phyloP scores from a whole-genome alignment of 441 rosid genomes.

The Raphanus hybrid region DNA sequence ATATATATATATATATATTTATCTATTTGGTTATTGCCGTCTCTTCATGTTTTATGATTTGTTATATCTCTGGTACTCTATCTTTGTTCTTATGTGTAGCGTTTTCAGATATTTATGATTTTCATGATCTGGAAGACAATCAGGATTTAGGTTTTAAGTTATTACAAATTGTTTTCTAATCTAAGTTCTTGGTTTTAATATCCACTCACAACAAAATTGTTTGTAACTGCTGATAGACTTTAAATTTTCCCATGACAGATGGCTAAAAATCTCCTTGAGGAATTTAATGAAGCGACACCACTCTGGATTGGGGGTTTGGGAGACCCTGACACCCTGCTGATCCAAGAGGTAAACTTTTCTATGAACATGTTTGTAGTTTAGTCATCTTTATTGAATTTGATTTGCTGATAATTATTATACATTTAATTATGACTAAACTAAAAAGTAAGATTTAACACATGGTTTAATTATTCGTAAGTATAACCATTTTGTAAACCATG shows the following conservation, averaged over 20 bases:
- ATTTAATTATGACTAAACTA: no score
- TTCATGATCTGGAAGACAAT: background rate
- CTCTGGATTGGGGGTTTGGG: background rate
- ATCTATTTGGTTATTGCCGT: background rate
- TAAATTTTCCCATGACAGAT: background rate
- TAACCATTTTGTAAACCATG: no score
- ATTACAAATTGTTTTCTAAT: background rate
- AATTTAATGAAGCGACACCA: background rate
- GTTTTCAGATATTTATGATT: background rate
- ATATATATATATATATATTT: background rate
- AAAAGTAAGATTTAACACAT: no score
- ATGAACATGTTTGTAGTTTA: background rate
- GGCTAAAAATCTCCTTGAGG: background rate
- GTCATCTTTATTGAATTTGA: background rate
- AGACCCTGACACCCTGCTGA: background rate
- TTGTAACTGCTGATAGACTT: background rate
- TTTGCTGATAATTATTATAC: no score
- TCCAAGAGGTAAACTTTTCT: background rate
- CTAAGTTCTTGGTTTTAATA: background rate
- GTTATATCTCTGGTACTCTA: background rate
- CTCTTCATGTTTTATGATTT: constrained; percentile 1
- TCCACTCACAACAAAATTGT: background rate
- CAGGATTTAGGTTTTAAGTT: constrained; percentile 14
- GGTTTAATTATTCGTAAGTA: no score
- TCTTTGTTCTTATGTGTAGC: background rate